Evolutionary conservation across 805 yeast species (phyloP).

Genomic region (Saccharomycopsis javanensis): DNA sequence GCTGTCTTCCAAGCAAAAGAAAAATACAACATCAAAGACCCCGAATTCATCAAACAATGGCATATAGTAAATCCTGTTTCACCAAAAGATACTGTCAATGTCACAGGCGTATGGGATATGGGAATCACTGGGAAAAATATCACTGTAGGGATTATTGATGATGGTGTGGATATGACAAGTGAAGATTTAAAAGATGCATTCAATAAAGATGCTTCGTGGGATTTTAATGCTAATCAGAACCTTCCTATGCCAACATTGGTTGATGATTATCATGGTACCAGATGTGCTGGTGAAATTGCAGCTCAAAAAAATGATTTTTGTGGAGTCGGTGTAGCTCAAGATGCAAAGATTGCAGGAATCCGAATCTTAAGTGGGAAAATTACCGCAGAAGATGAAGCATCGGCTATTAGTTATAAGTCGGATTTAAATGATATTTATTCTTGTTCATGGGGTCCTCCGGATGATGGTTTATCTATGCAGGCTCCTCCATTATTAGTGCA

Average conservation of each 20-base stretch:
- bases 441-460: conserved; percentile 98
- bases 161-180: conserved; percentile 80
- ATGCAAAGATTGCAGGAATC: conserved; percentile 79
- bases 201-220: conserved; percentile 80
- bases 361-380: conserved; percentile 77
- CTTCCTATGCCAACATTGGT: conserved; percentile 70
- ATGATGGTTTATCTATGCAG: conserved; percentile 79
- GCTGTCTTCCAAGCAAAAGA: conserved; percentile 39
- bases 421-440: conserved; percentile 88
- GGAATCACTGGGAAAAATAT: conserved; percentile 75
- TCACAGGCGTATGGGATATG: conserved; percentile 73
- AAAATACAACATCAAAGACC: conserved; percentile 63
- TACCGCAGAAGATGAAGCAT: conserved; percentile 83
- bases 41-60: conserved; percentile 82
- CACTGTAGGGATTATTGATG: conserved; percentile 86
- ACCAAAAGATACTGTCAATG: conserved; percentile 82
- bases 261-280: conserved; percentile 90
- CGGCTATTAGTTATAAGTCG: conserved; percentile 69
- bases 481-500: conserved; percentile 73
- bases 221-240: conserved; percentile 67
- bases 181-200: conserved; percentile 65
- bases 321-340: conserved; percentile 95
- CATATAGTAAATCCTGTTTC: conserved; percentile 67
- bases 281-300: conserved; percentile 97
- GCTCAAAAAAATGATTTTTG: conserved; percentile 75